Conservation (phyloP, 2,329 filamentous ascomycete species). For the Colletotrichum tropicale region DNA sequence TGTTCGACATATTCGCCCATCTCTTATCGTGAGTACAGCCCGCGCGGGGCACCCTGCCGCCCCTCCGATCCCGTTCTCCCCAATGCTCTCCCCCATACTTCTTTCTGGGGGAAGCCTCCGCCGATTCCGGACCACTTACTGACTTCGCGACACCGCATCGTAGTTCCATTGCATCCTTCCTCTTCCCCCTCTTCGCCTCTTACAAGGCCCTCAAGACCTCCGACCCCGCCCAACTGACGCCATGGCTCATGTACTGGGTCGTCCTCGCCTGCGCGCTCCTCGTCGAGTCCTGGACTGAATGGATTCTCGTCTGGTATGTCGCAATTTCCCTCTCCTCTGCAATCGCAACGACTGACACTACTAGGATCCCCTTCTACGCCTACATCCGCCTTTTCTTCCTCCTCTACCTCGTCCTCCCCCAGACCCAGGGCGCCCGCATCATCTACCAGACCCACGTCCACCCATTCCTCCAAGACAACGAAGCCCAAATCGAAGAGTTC, state of each 20-base stretch:
- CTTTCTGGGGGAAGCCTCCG: background rate
- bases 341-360: background rate
- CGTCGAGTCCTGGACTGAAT: slow-evolving; percentile 85
- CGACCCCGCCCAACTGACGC: slow-evolving; percentile 85
- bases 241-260: slow-evolving; percentile 99
- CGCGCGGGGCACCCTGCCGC: background rate
- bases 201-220: slow-evolving; percentile 97
- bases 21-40: slow-evolving; percentile 71
- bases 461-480: slow-evolving; percentile 87
- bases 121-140: background rate
- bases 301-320: slow-evolving; percentile 79
- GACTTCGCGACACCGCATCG: background rate
- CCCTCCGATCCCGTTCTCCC: background rate
- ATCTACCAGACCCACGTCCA: slow-evolving; percentile 87
- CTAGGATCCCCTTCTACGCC: slow-evolving; percentile 88
- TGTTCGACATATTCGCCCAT: slow-evolving; percentile 82
- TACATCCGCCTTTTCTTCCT: slow-evolving; percentile 88
- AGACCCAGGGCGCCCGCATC: slow-evolving; percentile 89
- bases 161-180: slow-evolving; percentile 85
- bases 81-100: background rate
- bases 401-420: slow-evolving; percentile 94
- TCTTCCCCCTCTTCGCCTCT: slow-evolving; percentile 95
- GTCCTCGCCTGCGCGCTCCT: slow-evolving; percentile 83
- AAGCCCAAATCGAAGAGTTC: slow-evolving; percentile 86
- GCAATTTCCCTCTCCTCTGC: background rate